Evolutionary conservation across 148 eudicot genomes (phyloP).

Genomic region (Rhododendron vialii): DNA sequence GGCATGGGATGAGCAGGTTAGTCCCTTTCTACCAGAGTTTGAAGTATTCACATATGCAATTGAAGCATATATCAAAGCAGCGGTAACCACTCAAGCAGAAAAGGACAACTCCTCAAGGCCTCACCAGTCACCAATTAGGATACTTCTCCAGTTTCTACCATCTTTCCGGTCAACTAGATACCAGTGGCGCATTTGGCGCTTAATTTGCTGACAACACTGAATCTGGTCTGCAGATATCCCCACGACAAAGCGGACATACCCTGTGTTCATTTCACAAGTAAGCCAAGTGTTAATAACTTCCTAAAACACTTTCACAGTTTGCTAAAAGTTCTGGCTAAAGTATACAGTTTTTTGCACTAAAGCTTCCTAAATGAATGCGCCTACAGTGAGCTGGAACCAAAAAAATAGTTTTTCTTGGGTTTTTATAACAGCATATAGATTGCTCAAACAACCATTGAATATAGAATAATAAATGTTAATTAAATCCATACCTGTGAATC

Average conservation of each 20-base stretch:
- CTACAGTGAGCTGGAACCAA: neutral
- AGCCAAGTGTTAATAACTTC: neutral
- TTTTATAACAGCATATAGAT: neutral
- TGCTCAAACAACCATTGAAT: neutral
- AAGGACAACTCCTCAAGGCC: slow-evolving; percentile 3
- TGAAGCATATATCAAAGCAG: neutral
- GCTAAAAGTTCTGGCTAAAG: neutral
- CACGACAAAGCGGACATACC: slow-evolving; percentile 87
- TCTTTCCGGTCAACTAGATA: neutral
- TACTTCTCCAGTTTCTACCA: neutral
- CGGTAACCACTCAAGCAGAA: slow-evolving; percentile 7
- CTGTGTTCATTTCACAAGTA: slow-evolving; percentile 25
- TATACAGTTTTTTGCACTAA: neutral
- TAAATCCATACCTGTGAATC: slow-evolving; percentile 63
- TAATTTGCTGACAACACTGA: slow-evolving; percentile 29
- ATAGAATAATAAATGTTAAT: no score
- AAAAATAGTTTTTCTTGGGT: neutral
- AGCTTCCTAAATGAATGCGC: neutral
- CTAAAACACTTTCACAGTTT: neutral
- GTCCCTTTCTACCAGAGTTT: neutral
- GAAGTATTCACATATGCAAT: neutral
- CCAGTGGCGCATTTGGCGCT: slow-evolving; percentile 3
- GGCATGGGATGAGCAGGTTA: slow-evolving; percentile 13
- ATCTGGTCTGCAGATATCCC: slow-evolving; percentile 56
- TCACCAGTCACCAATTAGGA: neutral